A percentile compares a stretch with the other conserved stretches of the same genome.
Evolutionary conservation across 23 red algal species (phyloP).

Genomic region (Gracilariopsis chorda): DNA sequence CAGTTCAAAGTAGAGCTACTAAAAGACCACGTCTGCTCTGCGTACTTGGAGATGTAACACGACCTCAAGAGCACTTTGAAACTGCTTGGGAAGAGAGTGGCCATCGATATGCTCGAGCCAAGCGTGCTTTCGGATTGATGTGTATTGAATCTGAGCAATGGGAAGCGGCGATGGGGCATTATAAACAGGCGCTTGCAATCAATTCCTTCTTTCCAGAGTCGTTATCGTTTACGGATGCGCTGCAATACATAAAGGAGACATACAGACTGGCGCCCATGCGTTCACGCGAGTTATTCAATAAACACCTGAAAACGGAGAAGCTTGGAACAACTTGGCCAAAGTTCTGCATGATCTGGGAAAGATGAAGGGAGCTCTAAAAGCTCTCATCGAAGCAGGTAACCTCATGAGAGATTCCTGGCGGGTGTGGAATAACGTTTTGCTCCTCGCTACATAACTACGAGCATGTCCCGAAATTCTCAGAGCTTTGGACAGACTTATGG

Average conservation of each 20-base stretch:
- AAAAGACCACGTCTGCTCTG: conserved; percentile 71
- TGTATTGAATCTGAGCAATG: conserved; percentile 27
- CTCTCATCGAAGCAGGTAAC: conserved; percentile 52
- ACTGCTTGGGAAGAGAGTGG: conserved; percentile 77
- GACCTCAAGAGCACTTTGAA: conserved; percentile 28
- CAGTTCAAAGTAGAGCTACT: background rate
- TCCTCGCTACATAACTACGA: conserved; percentile 12
- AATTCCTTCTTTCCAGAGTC: conserved; percentile 82
- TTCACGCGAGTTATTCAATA: conserved; percentile 83
- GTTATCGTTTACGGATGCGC: conserved; percentile 66
- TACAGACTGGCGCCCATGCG: conserved; percentile 41
- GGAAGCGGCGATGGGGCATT: conserved; percentile 45
- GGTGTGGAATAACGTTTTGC: conserved; percentile 54
- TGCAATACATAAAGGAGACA: conserved; percentile 48
- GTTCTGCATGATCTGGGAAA: conserved; percentile 57
- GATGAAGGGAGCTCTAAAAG: conserved; percentile 55
- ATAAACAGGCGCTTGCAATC: conserved; percentile 38
- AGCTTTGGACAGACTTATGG: conserved; percentile 39
- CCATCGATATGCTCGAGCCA: conserved; percentile 70
- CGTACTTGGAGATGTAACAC: conserved; percentile 82
- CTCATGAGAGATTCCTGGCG: conserved; percentile 57
- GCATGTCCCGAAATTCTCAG: conserved; percentile 2
- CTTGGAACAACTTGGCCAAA: conserved; percentile 90
- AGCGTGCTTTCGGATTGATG: conserved; percentile 62
- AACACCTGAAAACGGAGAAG: conserved; percentile 74